Evolutionary conservation across 2,329 filamentous ascomycete species (phyloP).

Genomic region (Tolypocladium ovalisporum): DNA sequence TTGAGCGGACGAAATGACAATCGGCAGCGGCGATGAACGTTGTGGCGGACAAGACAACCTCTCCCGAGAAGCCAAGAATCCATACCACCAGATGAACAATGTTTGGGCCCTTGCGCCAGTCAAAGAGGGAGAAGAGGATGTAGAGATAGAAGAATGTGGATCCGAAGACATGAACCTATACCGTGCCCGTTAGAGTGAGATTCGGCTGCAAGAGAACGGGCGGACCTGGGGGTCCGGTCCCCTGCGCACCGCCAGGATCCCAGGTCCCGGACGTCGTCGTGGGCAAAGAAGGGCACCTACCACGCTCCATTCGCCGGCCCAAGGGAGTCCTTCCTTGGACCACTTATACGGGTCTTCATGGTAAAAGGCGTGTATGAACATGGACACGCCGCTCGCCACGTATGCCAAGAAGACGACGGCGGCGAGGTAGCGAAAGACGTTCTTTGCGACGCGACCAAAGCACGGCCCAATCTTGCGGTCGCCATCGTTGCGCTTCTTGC

Average conservation of each 20-base stretch:
- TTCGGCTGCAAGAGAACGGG: background rate
- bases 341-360: conserved; percentile 26
- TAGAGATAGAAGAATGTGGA: conserved; percentile 82
- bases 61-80: conserved; percentile 60
- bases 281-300: conserved; percentile 39
- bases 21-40: conserved; percentile 59
- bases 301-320: conserved; percentile 69
- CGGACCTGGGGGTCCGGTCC: background rate
- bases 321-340: conserved; percentile 39
- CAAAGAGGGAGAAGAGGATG: conserved; percentile 75
- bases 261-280: background rate
- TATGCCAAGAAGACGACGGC: conserved; percentile 64
- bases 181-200: background rate
- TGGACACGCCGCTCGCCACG: conserved; percentile 60
- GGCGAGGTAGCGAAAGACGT: conserved; percentile 66
- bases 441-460: conserved; percentile 56
- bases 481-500: conserved; percentile 37
- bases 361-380: conserved; percentile 62
- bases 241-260: background rate
- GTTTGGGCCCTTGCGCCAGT: conserved; percentile 72
- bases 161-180: conserved; percentile 72
- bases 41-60: conserved; percentile 59
- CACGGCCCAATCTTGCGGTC: conserved; percentile 33
- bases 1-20: conserved; percentile 47
- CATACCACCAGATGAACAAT: conserved; percentile 72